phyloP scores from a whole-genome alignment of 2,329 filamentous ascomycete genomes.

The Phymatotrichopsis omnivora region DNA sequence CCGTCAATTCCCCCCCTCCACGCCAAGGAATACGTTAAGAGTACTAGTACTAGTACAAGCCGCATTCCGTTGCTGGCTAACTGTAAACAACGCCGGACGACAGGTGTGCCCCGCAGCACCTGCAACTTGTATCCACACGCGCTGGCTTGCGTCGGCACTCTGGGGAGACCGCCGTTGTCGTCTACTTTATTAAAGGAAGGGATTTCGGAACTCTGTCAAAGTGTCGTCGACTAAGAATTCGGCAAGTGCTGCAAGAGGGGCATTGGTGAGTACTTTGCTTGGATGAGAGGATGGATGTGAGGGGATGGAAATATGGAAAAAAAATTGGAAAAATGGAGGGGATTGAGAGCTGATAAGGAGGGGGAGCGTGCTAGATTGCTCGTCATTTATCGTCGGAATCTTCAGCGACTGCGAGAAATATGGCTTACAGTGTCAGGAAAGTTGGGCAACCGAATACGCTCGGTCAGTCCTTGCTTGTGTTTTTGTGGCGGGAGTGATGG shows the following conservation, averaged over 20 bases:
- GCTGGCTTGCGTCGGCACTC: too few species aligned
- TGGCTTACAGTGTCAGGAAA: constrained; percentile 74
- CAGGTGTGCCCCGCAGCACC: too few species aligned
- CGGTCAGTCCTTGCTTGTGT: constrained; percentile 20
- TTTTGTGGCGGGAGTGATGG: not conserved
- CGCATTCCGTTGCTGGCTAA: too few species aligned
- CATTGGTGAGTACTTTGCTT: constrained; percentile 15
- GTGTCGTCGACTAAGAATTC: constrained; percentile 16
- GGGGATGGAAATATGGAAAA: too few species aligned
- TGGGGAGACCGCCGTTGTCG: too few species aligned
- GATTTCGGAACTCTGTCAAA: too few species aligned
- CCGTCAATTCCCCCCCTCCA: too few species aligned
- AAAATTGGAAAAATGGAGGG: not conserved
- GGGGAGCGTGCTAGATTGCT: constrained; percentile 41
- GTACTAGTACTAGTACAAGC: too few species aligned
- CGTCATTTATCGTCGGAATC: constrained; percentile 47
- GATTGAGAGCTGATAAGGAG: constrained; percentile 34
- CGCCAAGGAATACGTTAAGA: too few species aligned
- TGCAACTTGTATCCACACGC: too few species aligned
- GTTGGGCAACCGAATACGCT: constrained; percentile 82
- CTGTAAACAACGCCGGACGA: too few species aligned
- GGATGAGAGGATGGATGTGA: not conserved
- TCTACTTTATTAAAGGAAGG: too few species aligned
- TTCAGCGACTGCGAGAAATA: constrained; percentile 41
- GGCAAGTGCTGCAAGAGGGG: constrained; percentile 9